Conservation (phyloP, 2,329 filamentous ascomycete species). For the Penicillium sp. region DNA sequence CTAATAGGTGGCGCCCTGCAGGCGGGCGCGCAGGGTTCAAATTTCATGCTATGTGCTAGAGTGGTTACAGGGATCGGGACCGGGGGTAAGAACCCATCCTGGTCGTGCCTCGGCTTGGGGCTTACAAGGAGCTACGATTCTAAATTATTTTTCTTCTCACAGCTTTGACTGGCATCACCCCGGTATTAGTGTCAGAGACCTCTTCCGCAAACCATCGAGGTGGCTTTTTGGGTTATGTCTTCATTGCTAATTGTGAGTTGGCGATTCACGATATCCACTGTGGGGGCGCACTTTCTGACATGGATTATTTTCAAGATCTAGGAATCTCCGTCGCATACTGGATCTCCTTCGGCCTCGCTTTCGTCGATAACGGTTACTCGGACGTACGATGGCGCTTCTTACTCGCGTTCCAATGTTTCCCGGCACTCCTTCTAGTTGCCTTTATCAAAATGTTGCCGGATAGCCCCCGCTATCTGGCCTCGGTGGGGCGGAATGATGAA, state of each 20-base stretch:
- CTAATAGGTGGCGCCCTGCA: conserved; percentile 53
- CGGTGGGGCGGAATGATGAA: conserved; percentile 45
- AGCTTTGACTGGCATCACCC: conserved; percentile 52
- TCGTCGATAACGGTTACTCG: conserved; percentile 35
- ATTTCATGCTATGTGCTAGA: conserved; percentile 53
- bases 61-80: conserved; percentile 56
- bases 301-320: conserved; percentile 34
- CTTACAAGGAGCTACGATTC: neutral
- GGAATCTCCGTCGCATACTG: conserved; percentile 48
- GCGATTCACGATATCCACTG: neutral
- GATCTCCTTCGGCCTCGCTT: conserved; percentile 40
- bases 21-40: conserved; percentile 45
- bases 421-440: conserved; percentile 27
- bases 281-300: conserved; percentile 7
- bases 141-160: conserved; percentile 7
- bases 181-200: conserved; percentile 51
- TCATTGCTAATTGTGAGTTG: conserved; percentile 51
- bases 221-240: conserved; percentile 50
- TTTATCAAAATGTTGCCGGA: conserved; percentile 37
- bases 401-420: conserved; percentile 38
- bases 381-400: conserved; percentile 38
- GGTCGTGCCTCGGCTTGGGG: conserved; percentile 10
- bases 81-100: conserved; percentile 38
- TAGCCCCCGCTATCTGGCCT: conserved; percentile 35
- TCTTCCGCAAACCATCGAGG: conserved; percentile 51